phyloP scores from a whole-genome alignment of 345 rosid species.

The Sapria himalayana region DNA sequence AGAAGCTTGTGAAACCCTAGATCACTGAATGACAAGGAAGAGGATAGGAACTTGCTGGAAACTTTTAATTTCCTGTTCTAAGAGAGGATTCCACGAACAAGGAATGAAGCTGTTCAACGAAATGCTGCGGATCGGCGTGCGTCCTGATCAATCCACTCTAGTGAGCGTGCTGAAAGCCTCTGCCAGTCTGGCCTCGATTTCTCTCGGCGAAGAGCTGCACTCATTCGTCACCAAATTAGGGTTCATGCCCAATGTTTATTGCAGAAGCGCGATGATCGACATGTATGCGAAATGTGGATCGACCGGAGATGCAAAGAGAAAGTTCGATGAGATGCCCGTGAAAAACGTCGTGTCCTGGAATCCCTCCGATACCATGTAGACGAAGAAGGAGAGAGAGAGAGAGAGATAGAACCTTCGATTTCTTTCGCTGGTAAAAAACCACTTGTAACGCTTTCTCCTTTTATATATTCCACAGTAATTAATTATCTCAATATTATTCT shows the following conservation, averaged over 20 bases:
- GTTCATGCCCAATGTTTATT: slow-evolving; percentile 42
- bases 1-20: no score
- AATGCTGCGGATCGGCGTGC: slow-evolving; percentile 29
- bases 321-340: slow-evolving; percentile 54
- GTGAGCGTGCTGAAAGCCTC: slow-evolving; percentile 59
- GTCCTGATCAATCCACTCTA: slow-evolving; percentile 70
- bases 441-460: no score
- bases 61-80: no score
- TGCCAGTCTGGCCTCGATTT: slow-evolving; percentile 49
- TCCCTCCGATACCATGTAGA: no score
- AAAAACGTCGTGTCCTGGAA: slow-evolving; percentile 77
- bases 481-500: no score
- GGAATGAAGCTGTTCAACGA: slow-evolving; percentile 38
- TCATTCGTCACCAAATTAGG: slow-evolving; percentile 45
- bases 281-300: slow-evolving; percentile 87
- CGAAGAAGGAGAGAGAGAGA: no score
- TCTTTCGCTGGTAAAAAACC: no score
- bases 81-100: slow-evolving; percentile 44
- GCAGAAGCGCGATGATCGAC: slow-evolving; percentile 55
- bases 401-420: no score
- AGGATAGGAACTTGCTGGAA: no score
- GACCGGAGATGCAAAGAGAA: slow-evolving; percentile 36
- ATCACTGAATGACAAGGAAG: no score
- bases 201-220: slow-evolving; percentile 52
- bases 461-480: no score